A percentile compares a stretch with the other conserved stretches of the same genome.
These are phyloP conservation scores for Lipomyces sp. DNA, from an alignment of 805 yeast genomes.

Conservation along the genomic window DNA sequence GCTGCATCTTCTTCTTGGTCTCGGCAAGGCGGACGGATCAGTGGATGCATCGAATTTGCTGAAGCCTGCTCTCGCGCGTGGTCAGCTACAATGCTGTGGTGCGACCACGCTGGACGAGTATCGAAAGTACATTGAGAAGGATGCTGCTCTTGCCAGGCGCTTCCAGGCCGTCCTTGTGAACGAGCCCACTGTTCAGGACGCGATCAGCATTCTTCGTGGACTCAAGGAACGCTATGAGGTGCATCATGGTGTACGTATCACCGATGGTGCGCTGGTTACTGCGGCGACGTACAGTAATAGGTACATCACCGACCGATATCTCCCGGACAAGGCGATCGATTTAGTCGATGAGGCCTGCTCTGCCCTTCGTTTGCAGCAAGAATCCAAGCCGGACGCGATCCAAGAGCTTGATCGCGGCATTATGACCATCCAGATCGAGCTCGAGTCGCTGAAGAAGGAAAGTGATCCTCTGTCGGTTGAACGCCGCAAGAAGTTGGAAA, in stretches of 20 bases:
- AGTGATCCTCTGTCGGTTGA: conserved; percentile 81
- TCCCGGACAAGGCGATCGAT: conserved; percentile 97
- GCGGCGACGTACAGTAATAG: conserved; percentile 89
- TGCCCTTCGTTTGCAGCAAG: conserved; percentile 89
- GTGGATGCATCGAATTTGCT: conserved; percentile 92
- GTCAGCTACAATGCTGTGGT: conserved; percentile 87
- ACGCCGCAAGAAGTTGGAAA: conserved; percentile 69
- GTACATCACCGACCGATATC: conserved; percentile 82
- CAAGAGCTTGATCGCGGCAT: conserved; percentile 82
- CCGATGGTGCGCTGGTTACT: conserved; percentile 88
- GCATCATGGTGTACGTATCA: conserved; percentile 93
- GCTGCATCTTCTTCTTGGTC: conserved; percentile 80
- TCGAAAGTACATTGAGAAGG: conserved; percentile 89
- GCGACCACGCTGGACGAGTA: conserved; percentile 96
- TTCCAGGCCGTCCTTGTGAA: conserved; percentile 82
- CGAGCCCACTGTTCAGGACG: conserved; percentile 88
- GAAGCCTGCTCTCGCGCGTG: conserved; percentile 92
- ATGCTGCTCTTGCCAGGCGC: conserved; percentile 91
- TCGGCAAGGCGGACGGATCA: conserved; percentile 91
- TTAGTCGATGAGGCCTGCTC: conserved; percentile 97
- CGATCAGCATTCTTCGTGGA: conserved; percentile 89
- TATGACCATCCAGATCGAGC: conserved; percentile 91
- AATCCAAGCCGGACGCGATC: conserved; percentile 92
- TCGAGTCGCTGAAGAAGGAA: conserved; percentile 90
- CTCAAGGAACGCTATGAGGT: conserved; percentile 92